Percentiles rank a stretch among this genome's conserved stretches.
Conservation (phyloP, 495 filamentous ascomycete genomes). For the Pyronema omphalodes region DNA sequence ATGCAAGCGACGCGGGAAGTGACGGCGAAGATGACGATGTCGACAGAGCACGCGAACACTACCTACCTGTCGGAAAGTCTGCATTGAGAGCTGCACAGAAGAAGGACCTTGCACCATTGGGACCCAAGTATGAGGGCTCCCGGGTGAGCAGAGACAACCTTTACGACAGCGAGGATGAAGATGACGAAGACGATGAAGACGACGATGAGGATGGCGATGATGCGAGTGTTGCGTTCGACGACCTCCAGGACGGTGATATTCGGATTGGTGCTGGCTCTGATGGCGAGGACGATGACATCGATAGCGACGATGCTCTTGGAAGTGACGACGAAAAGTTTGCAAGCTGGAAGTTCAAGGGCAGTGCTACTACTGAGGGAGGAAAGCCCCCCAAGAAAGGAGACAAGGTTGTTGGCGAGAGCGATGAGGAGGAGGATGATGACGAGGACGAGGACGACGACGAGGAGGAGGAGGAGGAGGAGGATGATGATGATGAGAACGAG, state of each 20-base stretch:
- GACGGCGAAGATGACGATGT: slow-evolving; percentile 31
- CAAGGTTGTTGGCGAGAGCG: slow-evolving; percentile 29
- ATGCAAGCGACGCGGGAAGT: slow-evolving; percentile 21
- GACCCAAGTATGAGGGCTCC: slow-evolving; percentile 52
- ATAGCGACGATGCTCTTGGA: slow-evolving; percentile 43
- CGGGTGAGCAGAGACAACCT: slow-evolving; percentile 57
- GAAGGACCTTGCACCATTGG: not conserved
- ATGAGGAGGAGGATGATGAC: slow-evolving; percentile 28
- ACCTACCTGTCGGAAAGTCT: slow-evolving; percentile 45
- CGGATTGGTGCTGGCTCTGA: slow-evolving; percentile 26
- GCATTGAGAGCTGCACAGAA: not conserved
- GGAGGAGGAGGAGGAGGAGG: slow-evolving; percentile 18
- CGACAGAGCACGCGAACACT: slow-evolving; percentile 54
- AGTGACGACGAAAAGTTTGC: slow-evolving; percentile 43
- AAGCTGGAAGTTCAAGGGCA: slow-evolving; percentile 36
- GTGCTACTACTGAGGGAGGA: slow-evolving; percentile 27
- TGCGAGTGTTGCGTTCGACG: slow-evolving; percentile 19
- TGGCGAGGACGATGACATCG: slow-evolving; percentile 34
- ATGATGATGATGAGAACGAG: slow-evolving; percentile 28
- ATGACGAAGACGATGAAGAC: slow-evolving; percentile 14
- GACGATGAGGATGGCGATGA: slow-evolving; percentile 18
- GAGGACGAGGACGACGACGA: slow-evolving; percentile 17
- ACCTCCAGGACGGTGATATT: slow-evolving; percentile 31
- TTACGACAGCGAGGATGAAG: slow-evolving; percentile 29
- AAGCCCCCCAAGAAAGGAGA: slow-evolving; percentile 17